A percentile compares a stretch with the other conserved stretches of the same genome.
phyloP scores from a whole-genome alignment of 83 land plant genomes.

The Picea mariana region DNA sequence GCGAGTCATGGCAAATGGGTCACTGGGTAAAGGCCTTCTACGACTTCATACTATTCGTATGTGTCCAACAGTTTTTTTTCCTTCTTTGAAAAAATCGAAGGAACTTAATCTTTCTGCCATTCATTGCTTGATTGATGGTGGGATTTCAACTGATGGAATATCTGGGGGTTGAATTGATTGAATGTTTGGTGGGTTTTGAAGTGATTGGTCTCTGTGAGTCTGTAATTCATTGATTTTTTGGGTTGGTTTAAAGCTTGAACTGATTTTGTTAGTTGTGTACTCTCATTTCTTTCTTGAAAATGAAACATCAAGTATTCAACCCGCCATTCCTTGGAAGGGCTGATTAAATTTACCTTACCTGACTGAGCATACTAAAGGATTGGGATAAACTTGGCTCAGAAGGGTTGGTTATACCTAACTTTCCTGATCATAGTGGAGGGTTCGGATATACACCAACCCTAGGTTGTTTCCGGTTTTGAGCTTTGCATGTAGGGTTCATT shows the following conservation, averaged over 20 bases:
- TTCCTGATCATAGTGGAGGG: too few species aligned
- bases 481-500: too few species aligned
- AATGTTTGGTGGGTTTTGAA: not conserved
- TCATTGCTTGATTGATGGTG: not conserved
- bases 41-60: constrained; percentile 14
- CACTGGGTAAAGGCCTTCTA: constrained; percentile 10
- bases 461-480: too few species aligned
- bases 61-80: not conserved
- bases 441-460: too few species aligned
- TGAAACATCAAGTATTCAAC: not conserved
- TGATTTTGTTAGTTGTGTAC: not conserved
- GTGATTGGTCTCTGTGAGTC: not conserved
- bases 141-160: not conserved
- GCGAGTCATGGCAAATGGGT: constrained; percentile 9
- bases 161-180: not conserved
- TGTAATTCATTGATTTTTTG: not conserved
- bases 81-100: not conserved
- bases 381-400: too few species aligned
- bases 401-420: too few species aligned
- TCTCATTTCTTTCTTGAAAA: not conserved
- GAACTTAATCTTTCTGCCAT: not conserved
- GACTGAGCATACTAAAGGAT: too few species aligned
- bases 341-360: too few species aligned
- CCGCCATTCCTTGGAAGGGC: too few species aligned
- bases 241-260: not conserved